Evolutionary conservation across 305 asterid species (phyloP).

Genomic region (Fraxinus latifolia): DNA sequence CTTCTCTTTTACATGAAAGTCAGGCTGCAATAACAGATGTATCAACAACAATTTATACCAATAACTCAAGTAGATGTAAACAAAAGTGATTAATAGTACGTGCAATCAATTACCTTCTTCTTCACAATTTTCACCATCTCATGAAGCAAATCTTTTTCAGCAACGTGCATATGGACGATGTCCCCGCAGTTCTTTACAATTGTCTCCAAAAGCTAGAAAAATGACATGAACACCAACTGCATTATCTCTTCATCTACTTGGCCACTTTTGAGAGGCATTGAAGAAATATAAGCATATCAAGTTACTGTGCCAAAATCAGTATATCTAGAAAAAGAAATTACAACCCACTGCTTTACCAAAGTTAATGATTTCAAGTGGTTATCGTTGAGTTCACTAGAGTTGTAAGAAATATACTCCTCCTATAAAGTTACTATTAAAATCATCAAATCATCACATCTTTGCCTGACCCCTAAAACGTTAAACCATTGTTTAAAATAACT

Average conservation of each 20-base stretch:
- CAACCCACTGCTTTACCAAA: background rate
- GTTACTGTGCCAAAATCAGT: background rate
- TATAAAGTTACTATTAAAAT: background rate
- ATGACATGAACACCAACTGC: slow-evolving; percentile 25
- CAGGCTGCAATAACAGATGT: slow-evolving; percentile 67
- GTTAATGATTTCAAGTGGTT: background rate
- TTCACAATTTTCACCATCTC: slow-evolving; percentile 91
- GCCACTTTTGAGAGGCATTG: background rate
- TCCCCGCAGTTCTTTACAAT: slow-evolving; percentile 96
- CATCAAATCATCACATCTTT: background rate
- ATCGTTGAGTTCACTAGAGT: background rate
- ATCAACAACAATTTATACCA: slow-evolving; percentile 18
- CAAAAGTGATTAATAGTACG: slow-evolving; percentile 9
- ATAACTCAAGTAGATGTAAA: slow-evolving; percentile 16
- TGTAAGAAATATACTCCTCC: background rate
- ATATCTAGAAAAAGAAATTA: background rate
- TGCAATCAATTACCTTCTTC: slow-evolving; percentile 64
- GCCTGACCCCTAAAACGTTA: background rate
- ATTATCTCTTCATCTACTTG: background rate
- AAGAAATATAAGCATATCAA: background rate
- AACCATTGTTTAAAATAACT: background rate
- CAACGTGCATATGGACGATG: slow-evolving; percentile 97
- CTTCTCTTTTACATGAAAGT: slow-evolving; percentile 94
- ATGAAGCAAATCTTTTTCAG: slow-evolving; percentile 87
- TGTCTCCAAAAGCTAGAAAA: slow-evolving; percentile 83